Evolutionary conservation across 1,284 basidiomycete genomes (phyloP).

Genomic region (Farysia itapuensis): DNA sequence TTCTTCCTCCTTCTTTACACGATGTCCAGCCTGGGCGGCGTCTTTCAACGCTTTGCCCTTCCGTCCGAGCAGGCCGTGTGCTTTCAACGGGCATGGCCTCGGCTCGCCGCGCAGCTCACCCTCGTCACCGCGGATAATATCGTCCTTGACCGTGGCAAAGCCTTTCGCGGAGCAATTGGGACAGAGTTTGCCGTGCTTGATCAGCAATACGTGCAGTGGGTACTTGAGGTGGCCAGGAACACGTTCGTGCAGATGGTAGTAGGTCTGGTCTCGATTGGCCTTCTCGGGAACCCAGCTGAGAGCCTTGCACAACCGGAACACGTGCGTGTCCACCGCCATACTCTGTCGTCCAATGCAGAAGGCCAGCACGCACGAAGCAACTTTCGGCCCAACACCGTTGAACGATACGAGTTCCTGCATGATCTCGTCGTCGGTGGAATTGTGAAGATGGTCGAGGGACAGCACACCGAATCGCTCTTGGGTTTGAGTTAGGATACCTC

Average conservation of each 20-base stretch:
- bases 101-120: background rate
- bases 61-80: constrained; percentile 24
- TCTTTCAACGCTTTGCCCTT: constrained; percentile 37
- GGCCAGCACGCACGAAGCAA: constrained; percentile 75
- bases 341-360: constrained; percentile 73
- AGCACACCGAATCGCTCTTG: constrained; percentile 30
- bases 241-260: constrained; percentile 70
- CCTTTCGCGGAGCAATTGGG: constrained; percentile 56
- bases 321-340: constrained; percentile 76
- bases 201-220: constrained; percentile 72
- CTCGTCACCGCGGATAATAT: constrained; percentile 7
- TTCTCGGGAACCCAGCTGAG: constrained; percentile 73
- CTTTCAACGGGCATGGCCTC: constrained; percentile 31
- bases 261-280: constrained; percentile 68
- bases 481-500: constrained; percentile 33
- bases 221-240: constrained; percentile 72
- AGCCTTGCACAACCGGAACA: constrained; percentile 67
- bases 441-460: constrained; percentile 62
- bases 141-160: constrained; percentile 55
- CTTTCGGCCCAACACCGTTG: constrained; percentile 74
- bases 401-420: constrained; percentile 65
- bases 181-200: constrained; percentile 66
- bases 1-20: background rate
- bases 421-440: constrained; percentile 66
- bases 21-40: constrained; percentile 15